Evolutionary conservation across 805 yeast species (phyloP), one percentile per base, ranked within the genome.

Genomic region (Maudiozyma serrabonitensis): DNA sequence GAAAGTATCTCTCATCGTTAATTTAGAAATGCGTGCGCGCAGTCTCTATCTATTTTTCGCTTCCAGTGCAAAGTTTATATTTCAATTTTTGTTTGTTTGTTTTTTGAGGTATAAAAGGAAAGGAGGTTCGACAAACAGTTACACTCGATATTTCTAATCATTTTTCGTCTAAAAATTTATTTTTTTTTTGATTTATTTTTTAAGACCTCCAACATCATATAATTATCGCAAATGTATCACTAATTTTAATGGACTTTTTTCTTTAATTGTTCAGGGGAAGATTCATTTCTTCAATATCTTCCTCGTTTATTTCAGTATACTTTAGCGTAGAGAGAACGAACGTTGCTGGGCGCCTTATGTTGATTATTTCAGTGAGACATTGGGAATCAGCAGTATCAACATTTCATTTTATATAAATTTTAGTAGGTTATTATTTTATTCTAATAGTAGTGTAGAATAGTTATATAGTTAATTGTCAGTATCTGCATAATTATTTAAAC

Each of bases 261-360:
- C 52, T 53, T 49, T 50, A 50, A 49, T 35, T 44, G 39, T 42
- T 43, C 45, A 45, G 54, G 51, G 50, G 40, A 38, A 38, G 57
- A 49, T 49, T 52, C 56, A 50, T 43, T 46, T 43, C 28, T 49
- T 45, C 52, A 40, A 55, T 51, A 45, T 52, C 52, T 48, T 46
- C 46, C 52, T 51, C 48, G 32, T 48, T 50, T 50, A 18, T 11
- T 43, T 48, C 51, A 49, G 45, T 25, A 46, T 50, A 52, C 49
- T 54, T 55, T 48, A 61, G 68, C 63, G 67, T 62, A 63, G 68
- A 64, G 43, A 32, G 54, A 58, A 50, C 35, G 69, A 61, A 54
- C 70, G 69, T 67, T 67, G 68, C 70, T 68, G 71, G 71, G 71
- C 71, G 68, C 71, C 71, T 57, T 66, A 56, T 61, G 62, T 65